Base-by-base conservation (phyloP, 1,284 basidiomycete genomes). In the Apiotrichum sp. region DNA sequence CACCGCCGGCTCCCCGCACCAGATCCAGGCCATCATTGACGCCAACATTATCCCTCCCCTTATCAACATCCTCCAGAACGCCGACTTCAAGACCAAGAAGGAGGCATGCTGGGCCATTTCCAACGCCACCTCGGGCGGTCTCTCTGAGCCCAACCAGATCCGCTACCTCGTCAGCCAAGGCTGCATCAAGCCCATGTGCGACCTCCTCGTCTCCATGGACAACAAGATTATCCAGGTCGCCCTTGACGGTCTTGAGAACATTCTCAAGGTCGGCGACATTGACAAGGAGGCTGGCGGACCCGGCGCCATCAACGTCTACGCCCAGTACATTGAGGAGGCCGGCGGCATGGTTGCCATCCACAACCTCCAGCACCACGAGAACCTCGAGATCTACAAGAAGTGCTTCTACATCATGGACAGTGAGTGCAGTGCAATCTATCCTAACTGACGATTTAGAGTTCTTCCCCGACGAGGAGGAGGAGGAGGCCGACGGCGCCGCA, bases 91-190 rank as follows among this genome's bases (percentile, higher is more conserved):
- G 81, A 98, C 96, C 49, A 88, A 91, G 77, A 99, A 99, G 80
- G 96, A 99, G 77, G 96, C 96, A 4, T 98, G 93, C 80, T 99
- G 96, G 96, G 96, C 96, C 14, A 93, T 99, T 69, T 97, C 93
- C 47, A 99, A 99, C 76, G 96, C 96, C 9, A 99, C 96, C 39
- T 96, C 92, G 47, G 96, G 96, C 61, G 96, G 93, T 65, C 83
- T 98, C 32, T 92, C 96, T 68, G 93, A 99, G 74, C 96, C 96
- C 48, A 81, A 86, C 47, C 96, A 98, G 78, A 98, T 99, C 69
- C 89, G 96, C 54, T 99, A 98, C 78, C 88, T 99, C 56, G 96
- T 99, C 60, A 83, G 84, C 33, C 95, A 98, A 75, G 96, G 96
- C 45, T 97, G 93, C 80, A 97, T 98, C 80, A 97, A 97, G 79